Evolutionary conservation across 2,329 filamentous ascomycete genomes (phyloP), one percentile per base, ranked within the genome.

Genomic region (Ophiostoma perfectum): DNA sequence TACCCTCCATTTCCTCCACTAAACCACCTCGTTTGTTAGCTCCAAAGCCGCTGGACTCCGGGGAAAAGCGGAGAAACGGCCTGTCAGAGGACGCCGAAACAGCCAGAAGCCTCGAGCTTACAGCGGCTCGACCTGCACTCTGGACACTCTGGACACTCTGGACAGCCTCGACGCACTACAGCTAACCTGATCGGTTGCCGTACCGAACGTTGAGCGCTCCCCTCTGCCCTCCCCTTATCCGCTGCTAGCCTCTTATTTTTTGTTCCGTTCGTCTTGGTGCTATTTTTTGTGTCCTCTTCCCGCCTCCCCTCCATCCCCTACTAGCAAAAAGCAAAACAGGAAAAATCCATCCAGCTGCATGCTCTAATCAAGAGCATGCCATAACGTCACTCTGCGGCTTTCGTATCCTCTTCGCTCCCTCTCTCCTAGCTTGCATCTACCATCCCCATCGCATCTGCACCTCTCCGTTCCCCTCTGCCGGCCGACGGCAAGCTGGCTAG

Each of bases 21-120:
- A 62, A 41, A 62, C 36, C 11, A 27, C 36, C 58, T 38, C 58
- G 36, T 38, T 6, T 62, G 39, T 55, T 55, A 55, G 49, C 49
- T 55, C 18, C 49, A 60, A 60, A 38, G 55, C 55, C 55, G 36
- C 65, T 67, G 39, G 47, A 69, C 68, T 66, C 65, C 49, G 68
- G 68, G 68, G 65, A 69, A 69, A 69, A 67, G 68, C 68, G 68
- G 68, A 69, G 68, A 62, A 58, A 16, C 38, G 12, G 16, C 38
- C 49, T 55, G n/a, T 16, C 44, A 38, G 9, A 41, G 42, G 64
- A 60, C 55, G 55, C 55, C 27, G 38, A 60, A 60, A 38, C 18
- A 36, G 18, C 36, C 55, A 14, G 4, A 60, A 36, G 14, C 52
- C 12, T 5, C 18, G 52, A 58, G 11, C 18, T 44, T 42, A 63